Base-by-base conservation (phyloP, 2,329 filamentous ascomycete species). In the Clarireedia monteithiana region DNA sequence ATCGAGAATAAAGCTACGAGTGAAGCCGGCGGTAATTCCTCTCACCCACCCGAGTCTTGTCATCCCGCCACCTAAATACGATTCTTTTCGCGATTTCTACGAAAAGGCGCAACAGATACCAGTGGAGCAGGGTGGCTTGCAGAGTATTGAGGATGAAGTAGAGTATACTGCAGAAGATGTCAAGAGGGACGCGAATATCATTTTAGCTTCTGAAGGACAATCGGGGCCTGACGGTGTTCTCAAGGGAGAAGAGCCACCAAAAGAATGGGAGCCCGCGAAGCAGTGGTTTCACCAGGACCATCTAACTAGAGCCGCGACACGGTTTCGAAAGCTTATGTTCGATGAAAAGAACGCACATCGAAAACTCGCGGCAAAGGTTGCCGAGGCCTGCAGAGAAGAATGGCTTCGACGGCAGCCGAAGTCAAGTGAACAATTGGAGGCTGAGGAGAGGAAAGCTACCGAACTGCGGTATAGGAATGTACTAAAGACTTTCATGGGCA, bases 251-350 rank as follows among this genome's bases (percentile, higher is more conserved):
- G 78, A 84, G 17, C 88, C 88, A 0, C 88, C 94, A 60, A 76
- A 83, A 12, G 78, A 80, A 34, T 75, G 74, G 58, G 88, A 95
- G 64, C 88, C 88, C 0, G 81, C 83, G 0, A 89, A 92, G 66
- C 89, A 94, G 66, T 97, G 89, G 76, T 84, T 87, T n/a, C 91
- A 95, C 63, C 81, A 83, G 67, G 91, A 97, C 66, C 89, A 97
- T 68, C 78, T 97, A 53, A 77, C 88, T 47, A 85, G 85, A 48
- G 91, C 95, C 59, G 85, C 88, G 57, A 68, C 86, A 12, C 86
- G 91, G 63, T 92, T 97, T 64, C 84, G 89, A 48, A 88, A 84
- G 64, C 77, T 97, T 38, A 82, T 97, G 73, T 72, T 85, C 2
- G 81, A 83, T 56, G 94, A 99, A 69, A 88, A 91, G 63, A 82